Evolutionary conservation across 192 early-diverging fungal species (phyloP).

Genomic region (Dimargaris xerosporica): DNA sequence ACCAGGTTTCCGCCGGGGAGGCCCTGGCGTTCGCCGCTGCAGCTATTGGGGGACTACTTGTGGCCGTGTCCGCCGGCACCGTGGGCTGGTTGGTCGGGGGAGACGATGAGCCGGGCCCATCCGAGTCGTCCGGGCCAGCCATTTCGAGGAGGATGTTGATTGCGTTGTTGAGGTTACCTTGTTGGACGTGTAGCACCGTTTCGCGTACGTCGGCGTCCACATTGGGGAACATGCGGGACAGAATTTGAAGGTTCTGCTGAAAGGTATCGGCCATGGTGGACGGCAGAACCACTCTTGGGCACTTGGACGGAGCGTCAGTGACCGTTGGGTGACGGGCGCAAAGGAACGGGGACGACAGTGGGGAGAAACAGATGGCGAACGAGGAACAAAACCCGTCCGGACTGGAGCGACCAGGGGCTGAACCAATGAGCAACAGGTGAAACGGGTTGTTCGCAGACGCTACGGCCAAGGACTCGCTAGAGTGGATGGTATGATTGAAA

Average conservation of each 20-base stretch:
- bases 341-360: too few species aligned
- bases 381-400: too few species aligned
- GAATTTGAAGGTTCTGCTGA: slow-evolving; percentile 1
- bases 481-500: too few species aligned
- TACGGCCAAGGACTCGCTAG: too few species aligned
- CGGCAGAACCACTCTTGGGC: background rate
- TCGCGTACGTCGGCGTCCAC: slow-evolving; percentile 18
- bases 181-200: slow-evolving; percentile 16
- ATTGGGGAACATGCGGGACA: slow-evolving; percentile 17
- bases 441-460: too few species aligned
- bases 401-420: too few species aligned
- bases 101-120: background rate
- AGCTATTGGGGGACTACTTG: background rate
- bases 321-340: too few species aligned
- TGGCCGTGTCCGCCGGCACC: background rate
- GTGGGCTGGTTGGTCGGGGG: background rate
- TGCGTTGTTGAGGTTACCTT: slow-evolving; percentile 13
- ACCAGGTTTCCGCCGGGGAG: background rate
- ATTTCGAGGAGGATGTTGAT: slow-evolving; percentile 19
- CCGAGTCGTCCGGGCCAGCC: slow-evolving; percentile 9
- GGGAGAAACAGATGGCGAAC: too few species aligned
- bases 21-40: background rate
- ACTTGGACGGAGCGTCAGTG: too few species aligned
- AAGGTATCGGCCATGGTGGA: background rate
- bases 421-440: too few species aligned